A percentile compares a stretch with the other conserved stretches of the same genome.
Evolutionary conservation across 495 filamentous ascomycete genomes (phyloP).

Genomic region (Alectoria sarmentosa): DNA sequence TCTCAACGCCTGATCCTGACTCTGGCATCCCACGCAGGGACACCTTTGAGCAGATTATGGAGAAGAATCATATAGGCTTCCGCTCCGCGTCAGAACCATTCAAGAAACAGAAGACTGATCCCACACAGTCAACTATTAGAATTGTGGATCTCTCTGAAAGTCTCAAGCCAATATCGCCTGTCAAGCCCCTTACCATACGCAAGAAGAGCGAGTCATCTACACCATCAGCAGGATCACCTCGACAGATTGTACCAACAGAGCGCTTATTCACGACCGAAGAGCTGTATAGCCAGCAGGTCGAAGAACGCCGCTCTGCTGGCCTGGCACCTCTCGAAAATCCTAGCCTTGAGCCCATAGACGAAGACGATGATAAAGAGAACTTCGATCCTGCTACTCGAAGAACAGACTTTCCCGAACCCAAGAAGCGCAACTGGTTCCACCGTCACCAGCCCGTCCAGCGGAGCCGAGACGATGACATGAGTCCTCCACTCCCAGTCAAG

Average conservation of each 20-base stretch:
- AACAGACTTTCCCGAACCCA: conserved; percentile 32
- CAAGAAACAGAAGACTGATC: conserved; percentile 7
- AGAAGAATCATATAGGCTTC: conserved; percentile 17
- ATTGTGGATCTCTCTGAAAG: conserved; percentile 35
- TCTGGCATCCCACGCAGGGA: conserved; percentile 24
- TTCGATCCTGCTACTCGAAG: conserved; percentile 19
- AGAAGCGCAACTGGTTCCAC: conserved; percentile 63
- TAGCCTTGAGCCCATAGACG: conserved; percentile 28
- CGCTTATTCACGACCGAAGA: conserved; percentile 14
- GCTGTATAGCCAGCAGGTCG: conserved; percentile 6
- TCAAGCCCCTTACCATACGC: conserved; percentile 47
- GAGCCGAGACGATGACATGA: conserved; percentile 18
- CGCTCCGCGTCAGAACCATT: conserved; percentile 24
- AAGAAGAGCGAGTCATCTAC: conserved; percentile 39
- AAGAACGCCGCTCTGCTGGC: conserved; percentile 19
- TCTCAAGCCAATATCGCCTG: conserved; percentile 22
- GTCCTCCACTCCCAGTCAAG: conserved; percentile 27
- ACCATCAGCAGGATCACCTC: conserved; percentile 20
- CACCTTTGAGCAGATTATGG: conserved; percentile 26
- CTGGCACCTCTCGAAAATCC: conserved; percentile 15
- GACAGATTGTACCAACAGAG: conserved; percentile 8
- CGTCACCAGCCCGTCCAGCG: conserved; percentile 30
- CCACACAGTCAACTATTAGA: conserved; percentile 36
- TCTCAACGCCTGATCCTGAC: conserved; percentile 50
- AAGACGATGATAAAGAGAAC: conserved; percentile 21